phyloP scores from a whole-genome alignment of 2,329 filamentous ascomycete species.

The Stemphylium beticola region DNA sequence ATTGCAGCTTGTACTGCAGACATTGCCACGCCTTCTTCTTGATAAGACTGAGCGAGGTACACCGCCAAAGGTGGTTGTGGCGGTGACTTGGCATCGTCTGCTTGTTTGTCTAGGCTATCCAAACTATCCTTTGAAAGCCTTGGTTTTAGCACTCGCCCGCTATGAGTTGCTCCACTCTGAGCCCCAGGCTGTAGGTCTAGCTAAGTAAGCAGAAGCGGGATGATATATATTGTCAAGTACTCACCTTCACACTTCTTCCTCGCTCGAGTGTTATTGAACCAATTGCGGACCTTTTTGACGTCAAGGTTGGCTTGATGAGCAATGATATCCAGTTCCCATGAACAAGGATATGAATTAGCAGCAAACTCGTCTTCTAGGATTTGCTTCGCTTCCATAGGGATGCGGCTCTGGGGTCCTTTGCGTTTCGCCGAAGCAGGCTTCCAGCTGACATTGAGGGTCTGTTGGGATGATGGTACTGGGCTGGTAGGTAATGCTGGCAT shows the following conservation, averaged over 20 bases:
- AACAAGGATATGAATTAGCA: constrained; percentile 44
- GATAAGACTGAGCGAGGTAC: constrained; percentile 45
- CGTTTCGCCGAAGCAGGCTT: constrained; percentile 44
- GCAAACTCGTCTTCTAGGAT: constrained; percentile 46
- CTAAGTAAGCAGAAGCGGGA: constrained; percentile 4
- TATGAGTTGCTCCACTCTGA: constrained; percentile 9
- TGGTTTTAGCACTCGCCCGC: constrained; percentile 19
- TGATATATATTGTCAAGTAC: neutral
- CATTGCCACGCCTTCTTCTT: constrained; percentile 39
- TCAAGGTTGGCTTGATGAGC: constrained; percentile 46
- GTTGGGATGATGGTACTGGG: constrained; percentile 14
- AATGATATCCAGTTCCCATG: constrained; percentile 47
- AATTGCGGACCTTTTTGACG: constrained; percentile 44
- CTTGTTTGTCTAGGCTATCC: constrained; percentile 34
- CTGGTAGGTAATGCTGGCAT: neutral
- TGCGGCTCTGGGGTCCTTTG: constrained; percentile 40
- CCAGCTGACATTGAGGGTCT: constrained; percentile 22
- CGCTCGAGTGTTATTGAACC: constrained; percentile 46
- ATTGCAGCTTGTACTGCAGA: constrained; percentile 42
- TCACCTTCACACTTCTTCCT: constrained; percentile 40
- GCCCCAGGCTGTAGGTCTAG: constrained; percentile 12
- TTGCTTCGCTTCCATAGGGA: constrained; percentile 40
- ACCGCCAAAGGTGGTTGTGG: constrained; percentile 42
- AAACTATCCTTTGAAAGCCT: constrained; percentile 42
- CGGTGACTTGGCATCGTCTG: constrained; percentile 27